Percentiles rank a stretch among this genome's conserved stretches.
phyloP scores from a whole-genome alignment of 306 rosid genomes.

The Coriaria nepalensis region DNA sequence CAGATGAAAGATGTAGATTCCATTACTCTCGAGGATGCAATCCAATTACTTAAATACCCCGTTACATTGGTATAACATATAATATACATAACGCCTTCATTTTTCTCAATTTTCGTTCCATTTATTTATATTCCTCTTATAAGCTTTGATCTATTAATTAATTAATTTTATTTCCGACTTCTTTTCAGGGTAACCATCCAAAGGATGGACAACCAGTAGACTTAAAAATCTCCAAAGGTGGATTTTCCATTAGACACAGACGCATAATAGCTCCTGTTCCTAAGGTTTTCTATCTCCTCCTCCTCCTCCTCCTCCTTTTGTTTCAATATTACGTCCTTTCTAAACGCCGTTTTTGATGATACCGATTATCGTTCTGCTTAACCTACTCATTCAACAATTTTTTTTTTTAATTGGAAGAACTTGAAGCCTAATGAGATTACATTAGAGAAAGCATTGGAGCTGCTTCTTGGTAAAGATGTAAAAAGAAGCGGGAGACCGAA shows the following conservation, averaged over 20 bases:
- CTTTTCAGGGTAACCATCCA: slow-evolving; percentile 78
- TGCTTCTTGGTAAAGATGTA: slow-evolving; percentile 36
- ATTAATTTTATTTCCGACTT: slow-evolving; percentile 15
- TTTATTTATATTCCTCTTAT: too few relatives aligned
- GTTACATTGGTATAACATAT: too few relatives aligned
- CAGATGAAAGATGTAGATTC: slow-evolving; percentile 65
- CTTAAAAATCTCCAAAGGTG: slow-evolving; percentile 42
- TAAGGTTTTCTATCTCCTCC: slow-evolving; percentile 36
- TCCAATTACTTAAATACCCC: too few relatives aligned
- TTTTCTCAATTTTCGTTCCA: too few relatives aligned
- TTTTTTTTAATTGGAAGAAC: slow-evolving; percentile 27
- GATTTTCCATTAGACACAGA: slow-evolving; percentile 53
- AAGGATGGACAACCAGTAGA: slow-evolving; percentile 61
- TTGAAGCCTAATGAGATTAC: slow-evolving; percentile 42
- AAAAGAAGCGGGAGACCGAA: slow-evolving; percentile 54
- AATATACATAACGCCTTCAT: too few relatives aligned
- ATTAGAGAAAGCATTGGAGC: slow-evolving; percentile 55
- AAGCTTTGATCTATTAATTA: too few relatives aligned
- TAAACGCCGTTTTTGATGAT: too few relatives aligned
- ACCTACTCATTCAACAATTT: too few relatives aligned
- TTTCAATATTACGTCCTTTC: too few relatives aligned
- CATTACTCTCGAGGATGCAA: slow-evolving; percentile 54
- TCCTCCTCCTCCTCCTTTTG: too few relatives aligned
- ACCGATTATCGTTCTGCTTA: too few relatives aligned
- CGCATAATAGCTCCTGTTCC: slow-evolving; percentile 40